phyloP scores from a whole-genome alignment of 164 flowering plant genomes.

The Magnolia changhungtana region DNA sequence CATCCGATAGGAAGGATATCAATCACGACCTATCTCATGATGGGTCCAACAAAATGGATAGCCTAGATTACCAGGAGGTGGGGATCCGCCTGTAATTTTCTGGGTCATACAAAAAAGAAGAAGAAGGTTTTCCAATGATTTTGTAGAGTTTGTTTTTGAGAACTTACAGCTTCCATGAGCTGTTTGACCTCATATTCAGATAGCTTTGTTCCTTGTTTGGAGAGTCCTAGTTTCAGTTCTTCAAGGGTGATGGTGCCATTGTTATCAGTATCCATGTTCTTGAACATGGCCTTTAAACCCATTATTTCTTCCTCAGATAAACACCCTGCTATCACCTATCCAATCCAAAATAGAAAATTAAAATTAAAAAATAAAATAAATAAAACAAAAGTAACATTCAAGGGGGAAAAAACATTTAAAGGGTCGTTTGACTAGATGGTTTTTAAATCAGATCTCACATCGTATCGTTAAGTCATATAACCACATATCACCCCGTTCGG shows the following conservation, averaged over 20 bases:
- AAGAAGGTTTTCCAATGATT: not conserved
- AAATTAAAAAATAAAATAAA: not conserved
- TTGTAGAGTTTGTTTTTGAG: not conserved
- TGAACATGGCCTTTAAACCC: conserved; percentile 91
- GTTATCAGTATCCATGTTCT: conserved; percentile 79
- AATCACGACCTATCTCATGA: no score
- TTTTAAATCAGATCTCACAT: no score
- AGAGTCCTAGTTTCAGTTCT: conserved; percentile 82
- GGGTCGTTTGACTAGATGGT: no score
- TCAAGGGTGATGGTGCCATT: conserved; percentile 92
- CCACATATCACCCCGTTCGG: no score
- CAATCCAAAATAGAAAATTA: not conserved
- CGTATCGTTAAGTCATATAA: no score
- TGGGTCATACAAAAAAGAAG: no score
- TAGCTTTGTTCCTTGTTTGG: conserved; percentile 84
- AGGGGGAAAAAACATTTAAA: no score
- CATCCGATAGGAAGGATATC: no score
- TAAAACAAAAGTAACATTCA: no score
- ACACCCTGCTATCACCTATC: conserved; percentile 90
- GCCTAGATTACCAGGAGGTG: no score
- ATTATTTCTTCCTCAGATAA: conserved; percentile 95
- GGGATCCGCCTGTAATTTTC: no score
- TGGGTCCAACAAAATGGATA: no score
- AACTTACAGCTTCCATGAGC: conserved; percentile 91
- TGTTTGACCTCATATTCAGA: conserved; percentile 82